Conservation (phyloP, 805 yeast species). For the Kuraishia piskuri region DNA sequence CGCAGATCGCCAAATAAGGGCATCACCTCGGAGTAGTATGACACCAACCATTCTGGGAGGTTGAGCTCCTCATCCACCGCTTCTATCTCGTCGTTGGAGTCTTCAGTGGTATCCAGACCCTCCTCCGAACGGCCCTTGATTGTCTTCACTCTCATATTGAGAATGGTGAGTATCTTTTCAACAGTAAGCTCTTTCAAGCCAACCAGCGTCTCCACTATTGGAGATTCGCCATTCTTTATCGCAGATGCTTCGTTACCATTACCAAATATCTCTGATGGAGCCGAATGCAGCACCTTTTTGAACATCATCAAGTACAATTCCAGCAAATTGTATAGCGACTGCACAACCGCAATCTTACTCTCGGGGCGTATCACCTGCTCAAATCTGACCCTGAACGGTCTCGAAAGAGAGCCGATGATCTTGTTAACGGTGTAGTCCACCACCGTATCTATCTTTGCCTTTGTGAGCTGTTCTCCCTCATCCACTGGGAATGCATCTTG, state of each 20-base stretch:
- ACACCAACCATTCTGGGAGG: constrained; percentile 79
- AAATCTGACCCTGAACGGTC: constrained; percentile 53
- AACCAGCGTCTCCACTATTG: constrained; percentile 18
- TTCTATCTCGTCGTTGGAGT: constrained; percentile 18
- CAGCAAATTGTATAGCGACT: constrained; percentile 53
- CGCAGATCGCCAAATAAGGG: constrained; percentile 41
- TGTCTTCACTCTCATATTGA: constrained; percentile 28
- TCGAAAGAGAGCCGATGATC: constrained; percentile 44
- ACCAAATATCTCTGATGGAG: not conserved
- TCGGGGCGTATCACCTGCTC: constrained; percentile 67
- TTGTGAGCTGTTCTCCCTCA: constrained; percentile 12
- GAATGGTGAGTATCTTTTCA: constrained; percentile 29
- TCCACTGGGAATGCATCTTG: constrained; percentile 15
- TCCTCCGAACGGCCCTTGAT: constrained; percentile 1
- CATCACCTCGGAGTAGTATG: constrained; percentile 52
- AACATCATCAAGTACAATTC: constrained; percentile 68
- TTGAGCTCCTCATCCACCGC: constrained; percentile 45
- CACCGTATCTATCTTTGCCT: constrained; percentile 16
- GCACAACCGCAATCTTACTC: constrained; percentile 42
- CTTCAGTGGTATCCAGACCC: not conserved
- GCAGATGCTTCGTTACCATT: constrained; percentile 2
- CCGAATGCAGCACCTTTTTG: constrained; percentile 26
- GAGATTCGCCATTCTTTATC: constrained; percentile 6
- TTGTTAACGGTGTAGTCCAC: constrained; percentile 24
- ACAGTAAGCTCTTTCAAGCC: constrained; percentile 24